Evolutionary conservation across 2,329 filamentous ascomycete genomes (phyloP).

Genomic region (Emergomyces africanus): DNA sequence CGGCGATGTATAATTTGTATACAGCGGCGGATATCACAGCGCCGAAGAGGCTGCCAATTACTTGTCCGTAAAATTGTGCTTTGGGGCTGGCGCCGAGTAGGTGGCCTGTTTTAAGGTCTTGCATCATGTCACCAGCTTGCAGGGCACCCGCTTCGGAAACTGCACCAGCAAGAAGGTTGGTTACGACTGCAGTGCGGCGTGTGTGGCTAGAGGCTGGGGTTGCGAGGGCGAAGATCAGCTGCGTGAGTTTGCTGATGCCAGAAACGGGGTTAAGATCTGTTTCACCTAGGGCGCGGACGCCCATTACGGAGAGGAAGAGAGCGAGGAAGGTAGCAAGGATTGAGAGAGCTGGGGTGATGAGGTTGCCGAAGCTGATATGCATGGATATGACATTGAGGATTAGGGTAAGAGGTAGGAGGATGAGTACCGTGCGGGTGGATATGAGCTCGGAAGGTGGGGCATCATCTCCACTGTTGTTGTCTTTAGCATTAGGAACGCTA

Average conservation of each 20-base stretch:
- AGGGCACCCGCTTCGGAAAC: slow-evolving; percentile 75
- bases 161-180: slow-evolving; percentile 88
- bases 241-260: slow-evolving; percentile 91
- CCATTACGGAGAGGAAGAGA: slow-evolving; percentile 53
- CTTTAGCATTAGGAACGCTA: slow-evolving; percentile 7
- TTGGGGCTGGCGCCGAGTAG: slow-evolving; percentile 82
- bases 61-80: slow-evolving; percentile 92
- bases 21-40: slow-evolving; percentile 76
- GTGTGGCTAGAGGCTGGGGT: slow-evolving; percentile 70
- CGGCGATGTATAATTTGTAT: slow-evolving; percentile 79
- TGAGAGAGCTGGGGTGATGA: slow-evolving; percentile 67
- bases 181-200: slow-evolving; percentile 68
- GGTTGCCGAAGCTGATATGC: slow-evolving; percentile 65
- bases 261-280: slow-evolving; percentile 95
- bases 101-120: slow-evolving; percentile 94
- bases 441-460: slow-evolving; percentile 76
- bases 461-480: slow-evolving; percentile 51
- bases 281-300: slow-evolving; percentile 54
- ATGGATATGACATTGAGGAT: slow-evolving; percentile 69
- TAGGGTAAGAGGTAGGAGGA: slow-evolving; percentile 67
- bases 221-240: slow-evolving; percentile 85
- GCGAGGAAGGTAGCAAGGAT: slow-evolving; percentile 73
- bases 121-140: slow-evolving; percentile 92
- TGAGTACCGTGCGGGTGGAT: slow-evolving; percentile 52
- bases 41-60: slow-evolving; percentile 77